Evolutionary conservation across 805 yeast species (phyloP), one percentile per base, ranked within the genome.

Genomic region (Pichia manshurica): DNA sequence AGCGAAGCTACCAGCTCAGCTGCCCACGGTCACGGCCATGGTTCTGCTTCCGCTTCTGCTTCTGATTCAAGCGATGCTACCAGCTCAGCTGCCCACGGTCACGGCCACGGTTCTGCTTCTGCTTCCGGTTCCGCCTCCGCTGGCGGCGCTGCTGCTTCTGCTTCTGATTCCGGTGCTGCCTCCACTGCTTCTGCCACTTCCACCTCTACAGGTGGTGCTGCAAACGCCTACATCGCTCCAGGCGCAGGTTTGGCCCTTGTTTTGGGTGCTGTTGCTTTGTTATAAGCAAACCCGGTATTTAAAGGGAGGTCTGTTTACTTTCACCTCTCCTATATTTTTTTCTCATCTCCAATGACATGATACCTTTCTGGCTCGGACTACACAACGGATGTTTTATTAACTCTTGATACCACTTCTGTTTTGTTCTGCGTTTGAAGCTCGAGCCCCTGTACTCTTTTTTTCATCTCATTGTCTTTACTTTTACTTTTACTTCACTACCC

Each of bases 231-330:
- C 32, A 23, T 46, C 46, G 56, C 48, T 19, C 52, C 57, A 32
- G 52, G 50, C 43, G 53, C 53, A 12, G 50, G 50, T 22, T 41
- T 53, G 16, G 56, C 54, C 16, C 44, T 58, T 15, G 53, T 54
- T 39, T 49, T 61, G 25, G 53, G 56, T 45, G 48, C 50, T 15
- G 25, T 60, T 47, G 63, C 62, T 46, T 49, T 60, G 23, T 49
- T 61, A 38, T 62, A 49, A 54, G 48, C 39, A 25, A 25, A 7
- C 7, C 10, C 10, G 7, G 29, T 7, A 25, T 10, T 25, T 25
- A 10, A 25, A 25, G 10, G 29, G 10, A 25, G 10, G 10, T 25
- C 29, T 10, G 29, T 39, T n/a, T 13, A n/a, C 19, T 13, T 23
- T n/a, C 3, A 23, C 42, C 13, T 39, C 33, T 23, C 25, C 10